phyloP scores from a whole-genome alignment of 2,329 filamentous ascomycete species.

The Talaromyces verruculosus region DNA sequence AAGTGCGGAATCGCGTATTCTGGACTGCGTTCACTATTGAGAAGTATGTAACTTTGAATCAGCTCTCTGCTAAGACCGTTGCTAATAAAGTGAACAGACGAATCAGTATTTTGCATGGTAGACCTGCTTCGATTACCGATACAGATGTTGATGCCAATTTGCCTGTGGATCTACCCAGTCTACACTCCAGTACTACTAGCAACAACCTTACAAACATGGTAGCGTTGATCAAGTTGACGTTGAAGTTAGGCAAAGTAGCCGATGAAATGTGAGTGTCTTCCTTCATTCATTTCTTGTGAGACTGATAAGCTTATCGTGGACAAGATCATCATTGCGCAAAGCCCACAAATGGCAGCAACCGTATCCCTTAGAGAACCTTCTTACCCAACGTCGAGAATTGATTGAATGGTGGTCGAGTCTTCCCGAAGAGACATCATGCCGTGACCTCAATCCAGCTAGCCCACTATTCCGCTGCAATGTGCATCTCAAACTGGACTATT shows the following conservation, averaged over 20 bases:
- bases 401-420: constrained; percentile 46
- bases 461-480: constrained; percentile 51
- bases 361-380: constrained; percentile 42
- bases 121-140: constrained; percentile 55
- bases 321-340: constrained; percentile 40
- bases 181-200: constrained; percentile 44
- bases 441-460: constrained; percentile 44
- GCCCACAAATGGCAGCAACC: constrained; percentile 42
- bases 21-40: constrained; percentile 60
- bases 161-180: constrained; percentile 49
- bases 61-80: neutral
- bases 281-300: neutral
- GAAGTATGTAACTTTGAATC: constrained; percentile 40
- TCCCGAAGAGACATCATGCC: constrained; percentile 40
- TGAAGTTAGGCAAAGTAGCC: constrained; percentile 42
- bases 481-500: constrained; percentile 55
- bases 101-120: constrained; percentile 57
- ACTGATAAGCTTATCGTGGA: constrained; percentile 27
- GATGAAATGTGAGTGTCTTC: constrained; percentile 40
- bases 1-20: constrained; percentile 58
- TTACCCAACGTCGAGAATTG: constrained; percentile 41
- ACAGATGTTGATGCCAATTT: constrained; percentile 56
- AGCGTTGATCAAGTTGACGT: constrained; percentile 47
- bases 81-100: constrained; percentile 40
- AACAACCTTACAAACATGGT: constrained; percentile 51